Conservation (phyloP, 352 stramenopile species). For the Phytophthora pistaciae region DNA sequence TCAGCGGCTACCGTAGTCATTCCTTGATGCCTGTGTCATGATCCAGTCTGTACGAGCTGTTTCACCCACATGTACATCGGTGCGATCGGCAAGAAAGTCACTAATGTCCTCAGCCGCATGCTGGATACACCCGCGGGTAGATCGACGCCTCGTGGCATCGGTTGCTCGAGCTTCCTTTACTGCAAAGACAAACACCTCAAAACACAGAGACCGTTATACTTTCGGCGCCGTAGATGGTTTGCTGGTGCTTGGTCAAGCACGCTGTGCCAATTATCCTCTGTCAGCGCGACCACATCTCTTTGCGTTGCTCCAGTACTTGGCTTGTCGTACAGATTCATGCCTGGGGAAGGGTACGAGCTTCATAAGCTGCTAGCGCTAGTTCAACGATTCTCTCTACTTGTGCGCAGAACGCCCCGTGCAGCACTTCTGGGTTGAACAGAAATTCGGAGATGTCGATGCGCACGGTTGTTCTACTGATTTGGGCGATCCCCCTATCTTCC, state of each 20-base stretch:
- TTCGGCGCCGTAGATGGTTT: neutral
- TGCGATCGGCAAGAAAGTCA: neutral
- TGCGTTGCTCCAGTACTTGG: neutral
- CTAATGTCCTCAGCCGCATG: conserved; percentile 6
- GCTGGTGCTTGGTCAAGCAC: neutral
- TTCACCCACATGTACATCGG: conserved; percentile 6
- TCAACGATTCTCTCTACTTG: neutral
- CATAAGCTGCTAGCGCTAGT: neutral
- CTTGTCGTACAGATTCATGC: neutral
- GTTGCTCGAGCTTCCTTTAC: neutral
- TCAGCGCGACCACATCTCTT: neutral
- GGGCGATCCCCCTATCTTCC: too few relatives aligned
- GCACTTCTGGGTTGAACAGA: neutral
- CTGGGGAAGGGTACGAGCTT: too few relatives aligned
- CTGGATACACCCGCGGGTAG: neutral
- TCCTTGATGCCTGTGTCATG: conserved; percentile 15
- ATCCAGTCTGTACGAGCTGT: conserved; percentile 9
- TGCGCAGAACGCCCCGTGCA: neutral
- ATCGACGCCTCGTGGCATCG: neutral
- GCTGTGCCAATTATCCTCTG: neutral
- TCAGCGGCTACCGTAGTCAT: too few relatives aligned
- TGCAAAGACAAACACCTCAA: neutral
- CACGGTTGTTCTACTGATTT: too few relatives aligned
- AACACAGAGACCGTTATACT: neutral
- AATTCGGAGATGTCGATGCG: too few relatives aligned